Base-by-base conservation (phyloP, 176 grass and related monocot genomes). In the Paspalum notatum region DNA sequence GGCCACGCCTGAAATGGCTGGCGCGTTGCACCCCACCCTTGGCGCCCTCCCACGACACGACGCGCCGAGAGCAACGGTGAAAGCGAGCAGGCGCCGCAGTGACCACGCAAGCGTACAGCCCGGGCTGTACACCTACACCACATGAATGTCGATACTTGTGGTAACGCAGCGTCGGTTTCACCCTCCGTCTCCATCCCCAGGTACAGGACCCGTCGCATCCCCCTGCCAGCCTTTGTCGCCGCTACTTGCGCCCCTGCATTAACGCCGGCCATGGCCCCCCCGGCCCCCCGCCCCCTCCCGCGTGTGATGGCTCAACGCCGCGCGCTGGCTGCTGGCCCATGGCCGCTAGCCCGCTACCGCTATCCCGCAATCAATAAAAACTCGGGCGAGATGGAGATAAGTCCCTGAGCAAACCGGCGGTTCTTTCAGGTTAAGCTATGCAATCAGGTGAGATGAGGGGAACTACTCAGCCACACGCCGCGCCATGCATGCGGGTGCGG, bases 271-370 rank as follows among this genome's bases (percentile, higher is more conserved):
- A 1, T 72, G 80, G 41, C 41, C 49, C 80, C 32, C 63, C 3
- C 21, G 26, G 18, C 16, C 47, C 17, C 32, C 71, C 45, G 56
- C 4, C 26, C 17, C 21, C 21, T 6, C 46, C 43, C 8, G 43
- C n/a, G 9, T 25, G 78, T 83, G 75, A 82, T 74, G 43, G 21
- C 60, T 56, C 81, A 68, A 46, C 86, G 61, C 46, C 21, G 53
- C 45, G 4, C 17, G 26, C 68, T 74, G 60, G 67, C 11, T 14
- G 57, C 40, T 66, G 63, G 43, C 10, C 75, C 48, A 22, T 79
- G 76, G 62, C 62, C 32, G 25, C 41, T 16, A 5, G 12, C 52
- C 17, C 17, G 16, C n/a, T n/a, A 0, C 41, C 15, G 2, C 2
- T 9, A 9, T 4, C 40, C 4, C 1, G 25, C 25, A 27, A 37